These are phyloP conservation scores for Colletotrichum camelliae DNA, from an alignment of 2,329 filamentous ascomycete genomes.

Conservation along the genomic window DNA sequence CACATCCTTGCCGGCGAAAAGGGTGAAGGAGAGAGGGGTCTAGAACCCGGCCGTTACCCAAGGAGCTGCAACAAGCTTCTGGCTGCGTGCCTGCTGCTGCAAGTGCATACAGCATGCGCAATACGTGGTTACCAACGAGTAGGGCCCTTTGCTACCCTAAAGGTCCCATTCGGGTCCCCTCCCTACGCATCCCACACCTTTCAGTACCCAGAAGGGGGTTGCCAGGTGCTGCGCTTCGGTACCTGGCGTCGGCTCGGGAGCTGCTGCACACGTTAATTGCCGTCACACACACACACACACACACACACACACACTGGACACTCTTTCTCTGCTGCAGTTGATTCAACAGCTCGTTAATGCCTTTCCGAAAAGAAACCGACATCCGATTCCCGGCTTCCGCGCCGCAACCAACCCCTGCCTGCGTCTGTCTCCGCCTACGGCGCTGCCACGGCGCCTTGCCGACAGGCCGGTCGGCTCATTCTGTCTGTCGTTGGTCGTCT, in stretches of 20 bases:
- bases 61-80: background rate
- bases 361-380: background rate
- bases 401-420: background rate
- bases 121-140: background rate
- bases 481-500: background rate
- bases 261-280: background rate
- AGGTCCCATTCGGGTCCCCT: background rate
- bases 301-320: background rate
- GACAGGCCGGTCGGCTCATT: background rate
- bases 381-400: constrained; percentile 9
- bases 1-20: background rate
- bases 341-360: background rate
- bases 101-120: background rate
- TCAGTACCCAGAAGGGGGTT: background rate
- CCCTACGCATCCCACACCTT: background rate
- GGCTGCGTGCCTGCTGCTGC: background rate
- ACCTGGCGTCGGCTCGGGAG: background rate
- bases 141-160: background rate
- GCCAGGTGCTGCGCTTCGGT: background rate
- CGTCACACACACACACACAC: background rate
- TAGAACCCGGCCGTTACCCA: background rate
- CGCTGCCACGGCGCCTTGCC: background rate
- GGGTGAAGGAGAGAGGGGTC: background rate
- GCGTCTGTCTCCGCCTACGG: background rate
- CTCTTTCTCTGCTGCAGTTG: background rate